phyloP scores from a whole-genome alignment of 2,329 filamentous ascomycete species.

The Diaporthe sp. region DNA sequence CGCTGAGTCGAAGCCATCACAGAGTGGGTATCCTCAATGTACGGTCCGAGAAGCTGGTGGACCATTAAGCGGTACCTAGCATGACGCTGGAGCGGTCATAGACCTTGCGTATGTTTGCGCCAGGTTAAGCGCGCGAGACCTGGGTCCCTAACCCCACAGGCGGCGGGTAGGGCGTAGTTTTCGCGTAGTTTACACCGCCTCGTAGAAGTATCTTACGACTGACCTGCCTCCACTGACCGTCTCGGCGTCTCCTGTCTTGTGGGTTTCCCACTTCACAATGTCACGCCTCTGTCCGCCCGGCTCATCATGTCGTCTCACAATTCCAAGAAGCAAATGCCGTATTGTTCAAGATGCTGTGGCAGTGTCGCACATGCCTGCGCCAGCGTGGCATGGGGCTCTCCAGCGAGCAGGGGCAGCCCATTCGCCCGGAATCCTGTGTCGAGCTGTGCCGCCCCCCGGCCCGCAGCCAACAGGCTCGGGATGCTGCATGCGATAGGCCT shows the following conservation, averaged over 20 bases:
- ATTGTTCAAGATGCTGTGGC: background rate
- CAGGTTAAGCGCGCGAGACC: background rate
- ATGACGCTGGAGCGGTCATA: conserved; percentile 12
- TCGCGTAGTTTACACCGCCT: background rate
- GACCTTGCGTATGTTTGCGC: conserved; percentile 23
- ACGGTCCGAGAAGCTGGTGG: background rate
- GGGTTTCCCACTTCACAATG: background rate
- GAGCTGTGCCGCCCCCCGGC: conserved; percentile 5
- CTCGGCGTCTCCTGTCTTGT: background rate
- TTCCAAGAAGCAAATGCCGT: background rate
- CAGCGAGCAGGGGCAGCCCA: conserved; percentile 1
- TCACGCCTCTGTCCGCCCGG: background rate
- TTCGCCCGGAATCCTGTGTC: background rate
- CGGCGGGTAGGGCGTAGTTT: background rate
- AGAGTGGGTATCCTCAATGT: conserved; percentile 11
- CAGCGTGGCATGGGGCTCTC: background rate
- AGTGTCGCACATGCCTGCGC: conserved; percentile 10
- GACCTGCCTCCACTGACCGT: background rate
- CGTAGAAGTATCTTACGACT: background rate
- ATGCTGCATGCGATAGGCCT: conserved; percentile 25
- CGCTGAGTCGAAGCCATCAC: conserved; percentile 27
- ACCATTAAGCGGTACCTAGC: background rate
- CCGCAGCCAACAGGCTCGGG: conserved; percentile 30
- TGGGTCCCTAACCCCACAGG: background rate
- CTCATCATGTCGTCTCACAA: background rate